Percentiles rank a stretch among this genome's conserved stretches.
Conservation (phyloP, 306 rosid species). For the cucumber (Cucumis sativus) region Cucumber_9930_V3 NC_026657.2:30392501-30393000, state of each 20-base stretch:
- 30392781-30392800: constrained; percentile 49
- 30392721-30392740: constrained; percentile 44
- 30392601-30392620: not conserved
- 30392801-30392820: constrained; percentile 40
- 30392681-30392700: not conserved
- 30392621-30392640: not conserved
- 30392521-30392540: not conserved
- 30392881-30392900: not conserved
- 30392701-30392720: not conserved
- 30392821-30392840: constrained; percentile 31
- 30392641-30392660: not conserved
- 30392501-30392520: not conserved
- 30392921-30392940: not conserved
- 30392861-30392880: constrained; percentile 42
- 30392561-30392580: not conserved
- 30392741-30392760: constrained; percentile 42
- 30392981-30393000: constrained; percentile 56
- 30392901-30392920: not conserved
- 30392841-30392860: constrained; percentile 47
- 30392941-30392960: constrained; percentile 3
- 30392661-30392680: not conserved
- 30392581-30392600: not conserved
- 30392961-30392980: constrained; percentile 20
- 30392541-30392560: not conserved
- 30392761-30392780: constrained; percentile 34